Evolutionary conservation across 176 grass and related monocot genomes (phyloP).

Genomic region (Pontederia paniculata): DNA sequence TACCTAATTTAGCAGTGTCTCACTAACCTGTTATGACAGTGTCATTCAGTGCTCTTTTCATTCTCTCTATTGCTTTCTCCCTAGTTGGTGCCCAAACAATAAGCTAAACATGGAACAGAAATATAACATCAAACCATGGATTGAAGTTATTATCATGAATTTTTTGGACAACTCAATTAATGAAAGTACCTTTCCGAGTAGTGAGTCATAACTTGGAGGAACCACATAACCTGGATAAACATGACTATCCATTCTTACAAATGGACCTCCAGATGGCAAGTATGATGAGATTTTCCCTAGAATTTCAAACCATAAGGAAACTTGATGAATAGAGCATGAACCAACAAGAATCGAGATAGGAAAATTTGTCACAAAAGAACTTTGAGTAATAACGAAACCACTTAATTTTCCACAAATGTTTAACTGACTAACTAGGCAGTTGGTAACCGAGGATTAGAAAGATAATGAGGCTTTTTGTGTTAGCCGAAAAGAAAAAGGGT

Average conservation of each 20-base stretch:
- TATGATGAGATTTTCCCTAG: slow-evolving; percentile 43
- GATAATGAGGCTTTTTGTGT: too few species aligned
- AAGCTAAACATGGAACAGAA: slow-evolving; percentile 20
- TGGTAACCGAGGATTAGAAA: too few species aligned
- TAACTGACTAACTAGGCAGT: too few species aligned
- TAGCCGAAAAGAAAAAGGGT: too few species aligned
- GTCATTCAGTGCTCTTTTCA: slow-evolving; percentile 43
- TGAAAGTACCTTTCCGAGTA: slow-evolving; percentile 38
- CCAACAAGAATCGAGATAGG: too few species aligned
- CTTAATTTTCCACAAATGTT: too few species aligned
- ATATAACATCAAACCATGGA: background rate
- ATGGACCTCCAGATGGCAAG: slow-evolving; percentile 44
- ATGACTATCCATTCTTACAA: slow-evolving; percentile 59
- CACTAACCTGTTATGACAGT: slow-evolving; percentile 35
- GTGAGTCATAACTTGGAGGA: slow-evolving; percentile 42
- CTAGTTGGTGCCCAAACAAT: slow-evolving; percentile 51
- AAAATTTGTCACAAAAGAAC: too few species aligned
- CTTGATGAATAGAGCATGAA: too few species aligned
- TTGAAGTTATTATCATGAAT: background rate
- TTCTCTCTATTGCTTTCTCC: slow-evolving; percentile 48
- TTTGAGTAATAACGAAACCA: too few species aligned
- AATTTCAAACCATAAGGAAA: background rate
- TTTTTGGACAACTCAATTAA: background rate
- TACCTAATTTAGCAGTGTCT: background rate
- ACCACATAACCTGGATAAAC: slow-evolving; percentile 48